Conservation (phyloP, 768 basidiomycete species). For the Suillus plorans region DNA sequence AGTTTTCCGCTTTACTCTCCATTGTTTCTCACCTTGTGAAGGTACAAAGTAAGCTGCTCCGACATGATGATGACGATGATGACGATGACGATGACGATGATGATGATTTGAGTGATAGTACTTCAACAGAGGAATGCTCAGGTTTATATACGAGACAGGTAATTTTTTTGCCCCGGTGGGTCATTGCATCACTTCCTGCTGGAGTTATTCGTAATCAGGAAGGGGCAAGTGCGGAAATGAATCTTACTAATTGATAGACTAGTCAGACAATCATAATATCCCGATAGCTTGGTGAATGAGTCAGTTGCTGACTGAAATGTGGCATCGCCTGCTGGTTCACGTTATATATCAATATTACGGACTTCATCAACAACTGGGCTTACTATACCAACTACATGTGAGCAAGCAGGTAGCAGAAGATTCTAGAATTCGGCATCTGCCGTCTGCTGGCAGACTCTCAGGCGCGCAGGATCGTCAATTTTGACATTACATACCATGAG, state of each 20-base stretch:
- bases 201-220: not conserved
- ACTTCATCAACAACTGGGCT: not conserved
- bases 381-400: not conserved
- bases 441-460: too few species aligned
- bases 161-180: not conserved
- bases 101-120: not conserved
- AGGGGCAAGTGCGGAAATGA: not conserved
- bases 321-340: not conserved
- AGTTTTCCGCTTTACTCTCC: not conserved
- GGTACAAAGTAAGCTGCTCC: conserved; percentile 41
- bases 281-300: not conserved
- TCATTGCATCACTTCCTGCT: not conserved
- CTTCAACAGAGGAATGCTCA: not conserved
- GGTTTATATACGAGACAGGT: not conserved
- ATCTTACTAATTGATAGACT: not conserved
- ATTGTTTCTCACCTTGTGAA: conserved; percentile 36
- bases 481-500: not conserved
- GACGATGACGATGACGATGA: not conserved
- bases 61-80: conserved; percentile 9
- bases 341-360: not conserved
- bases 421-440: not conserved
- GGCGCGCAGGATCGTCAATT: not conserved
- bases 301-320: not conserved
- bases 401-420: not conserved
- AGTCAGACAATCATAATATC: not conserved